Evolutionary conservation across 2,329 filamentous ascomycete genomes (phyloP).

Genomic region (Talaromyces sp.): DNA sequence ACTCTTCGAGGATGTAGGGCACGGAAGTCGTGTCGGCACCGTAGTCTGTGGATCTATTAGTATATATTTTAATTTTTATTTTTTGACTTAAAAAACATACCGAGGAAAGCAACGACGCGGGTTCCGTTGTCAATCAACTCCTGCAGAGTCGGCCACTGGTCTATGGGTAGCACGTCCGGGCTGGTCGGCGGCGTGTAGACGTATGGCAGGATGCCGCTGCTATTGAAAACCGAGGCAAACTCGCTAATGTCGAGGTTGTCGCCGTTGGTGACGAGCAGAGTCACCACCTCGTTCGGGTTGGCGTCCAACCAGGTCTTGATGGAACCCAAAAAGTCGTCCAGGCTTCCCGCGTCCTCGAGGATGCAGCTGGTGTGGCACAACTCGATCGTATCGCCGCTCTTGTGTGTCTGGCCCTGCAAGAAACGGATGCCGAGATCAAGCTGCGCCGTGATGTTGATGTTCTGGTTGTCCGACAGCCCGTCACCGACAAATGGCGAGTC

Average conservation of each 20-base stretch:
- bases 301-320: constrained; percentile 58
- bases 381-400: constrained; percentile 46
- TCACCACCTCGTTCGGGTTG: constrained; percentile 59
- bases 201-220: constrained; percentile 28
- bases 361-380: constrained; percentile 63
- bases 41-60: constrained; percentile 28
- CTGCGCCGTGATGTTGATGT: constrained; percentile 54
- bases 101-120: constrained; percentile 41
- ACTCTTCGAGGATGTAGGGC: constrained; percentile 42
- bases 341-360: constrained; percentile 55
- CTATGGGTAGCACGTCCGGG: constrained; percentile 26
- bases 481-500: constrained; percentile 61
- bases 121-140: constrained; percentile 39
- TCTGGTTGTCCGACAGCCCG: constrained; percentile 55
- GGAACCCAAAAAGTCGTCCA: constrained; percentile 52
- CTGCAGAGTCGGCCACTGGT: constrained; percentile 40
- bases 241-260: constrained; percentile 38
- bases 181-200: constrained; percentile 32
- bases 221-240: constrained; percentile 30
- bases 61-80: not conserved
- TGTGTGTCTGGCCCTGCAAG: constrained; percentile 61
- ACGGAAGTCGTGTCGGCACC: constrained; percentile 33
- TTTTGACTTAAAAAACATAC: constrained; percentile 18
- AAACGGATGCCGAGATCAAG: constrained; percentile 60
- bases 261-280: constrained; percentile 59